Percentiles rank a stretch among this genome's conserved stretches.
Evolutionary conservation across 495 filamentous ascomycete genomes (phyloP).

Genomic region (Penicilliopsis zonata): DNA sequence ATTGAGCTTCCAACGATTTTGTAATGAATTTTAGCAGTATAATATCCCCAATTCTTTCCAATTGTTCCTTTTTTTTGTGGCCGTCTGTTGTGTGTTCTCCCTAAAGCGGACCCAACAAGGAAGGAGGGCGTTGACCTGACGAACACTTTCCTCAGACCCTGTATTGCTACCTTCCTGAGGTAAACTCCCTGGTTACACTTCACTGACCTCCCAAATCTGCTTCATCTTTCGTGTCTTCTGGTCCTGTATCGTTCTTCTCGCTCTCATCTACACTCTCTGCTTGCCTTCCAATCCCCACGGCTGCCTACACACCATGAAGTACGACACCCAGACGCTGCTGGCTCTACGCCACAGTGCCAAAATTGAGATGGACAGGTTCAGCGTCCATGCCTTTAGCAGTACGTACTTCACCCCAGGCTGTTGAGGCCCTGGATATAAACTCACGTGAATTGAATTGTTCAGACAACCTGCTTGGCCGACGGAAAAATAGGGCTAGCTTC

Average conservation of each 20-base stretch:
- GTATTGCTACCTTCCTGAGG: too few species aligned
- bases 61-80: too few species aligned
- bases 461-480: slow-evolving; percentile 17
- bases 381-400: slow-evolving; percentile 16
- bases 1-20: too few species aligned
- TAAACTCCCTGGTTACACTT: not conserved
- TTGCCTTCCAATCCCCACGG: not conserved
- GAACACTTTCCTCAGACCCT: too few species aligned
- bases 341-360: slow-evolving; percentile 18
- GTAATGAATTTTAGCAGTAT: too few species aligned
- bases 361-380: slow-evolving; percentile 19
- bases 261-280: slow-evolving; percentile 3
- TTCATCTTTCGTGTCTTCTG: too few species aligned
- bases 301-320: slow-evolving; percentile 19
- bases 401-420: slow-evolving; percentile 1
- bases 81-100: too few species aligned
- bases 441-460: not conserved
- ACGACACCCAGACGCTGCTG: slow-evolving; percentile 26
- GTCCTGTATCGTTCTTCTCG: not conserved
- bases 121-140: too few species aligned
- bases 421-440: slow-evolving; percentile 1
- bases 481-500: slow-evolving; percentile 6
- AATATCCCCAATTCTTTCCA: too few species aligned
- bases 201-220: too few species aligned
- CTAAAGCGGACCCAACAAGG: too few species aligned